Conservation (phyloP, 371 early-diverging fungal genomes). For the Mucor indicus region DNA sequence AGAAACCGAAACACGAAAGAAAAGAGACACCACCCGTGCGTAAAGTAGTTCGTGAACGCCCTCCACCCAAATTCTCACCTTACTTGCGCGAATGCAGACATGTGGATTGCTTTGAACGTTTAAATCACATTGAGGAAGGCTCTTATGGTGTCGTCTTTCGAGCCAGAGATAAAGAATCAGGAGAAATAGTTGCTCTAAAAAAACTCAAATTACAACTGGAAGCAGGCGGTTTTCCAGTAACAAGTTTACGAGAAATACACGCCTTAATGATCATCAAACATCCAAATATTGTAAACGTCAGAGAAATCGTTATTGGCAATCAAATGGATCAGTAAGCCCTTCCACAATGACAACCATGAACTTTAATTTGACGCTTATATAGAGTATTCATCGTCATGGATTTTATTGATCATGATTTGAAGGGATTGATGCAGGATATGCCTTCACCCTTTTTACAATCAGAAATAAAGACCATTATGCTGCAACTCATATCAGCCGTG, state of each 20-base stretch:
- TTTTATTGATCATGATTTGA: conserved; percentile 93
- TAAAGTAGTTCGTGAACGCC: conserved; percentile 5
- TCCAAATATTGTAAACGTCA: conserved; percentile 92
- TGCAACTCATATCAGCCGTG: conserved; percentile 83
- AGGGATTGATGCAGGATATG: conserved; percentile 88
- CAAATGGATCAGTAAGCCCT: conserved; percentile 67
- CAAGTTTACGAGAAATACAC: conserved; percentile 89
- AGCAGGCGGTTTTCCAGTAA: conserved; percentile 94
- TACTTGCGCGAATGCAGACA: conserved; percentile 60
- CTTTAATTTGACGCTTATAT: no score
- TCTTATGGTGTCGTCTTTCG: conserved; percentile 99
- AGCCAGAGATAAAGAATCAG: conserved; percentile 87
- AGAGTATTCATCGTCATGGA: conserved; percentile 98
- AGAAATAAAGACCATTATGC: conserved; percentile 91
- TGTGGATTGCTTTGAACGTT: conserved; percentile 85
- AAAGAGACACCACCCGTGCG: conserved; percentile 1
- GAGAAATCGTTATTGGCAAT: conserved; percentile 87
- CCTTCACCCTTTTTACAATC: conserved; percentile 74
- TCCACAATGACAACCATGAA: no score
- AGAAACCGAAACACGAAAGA: conserved; percentile 1
- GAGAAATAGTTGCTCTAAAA: conserved; percentile 97
- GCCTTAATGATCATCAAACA: conserved; percentile 86
- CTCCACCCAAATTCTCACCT: conserved; percentile 8
- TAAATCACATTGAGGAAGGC: conserved; percentile 98
- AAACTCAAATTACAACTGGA: conserved; percentile 95